These are phyloP conservation scores for Candida coleopterorum DNA, from an alignment of 805 yeast genomes.

Conservation along the genomic window DNA sequence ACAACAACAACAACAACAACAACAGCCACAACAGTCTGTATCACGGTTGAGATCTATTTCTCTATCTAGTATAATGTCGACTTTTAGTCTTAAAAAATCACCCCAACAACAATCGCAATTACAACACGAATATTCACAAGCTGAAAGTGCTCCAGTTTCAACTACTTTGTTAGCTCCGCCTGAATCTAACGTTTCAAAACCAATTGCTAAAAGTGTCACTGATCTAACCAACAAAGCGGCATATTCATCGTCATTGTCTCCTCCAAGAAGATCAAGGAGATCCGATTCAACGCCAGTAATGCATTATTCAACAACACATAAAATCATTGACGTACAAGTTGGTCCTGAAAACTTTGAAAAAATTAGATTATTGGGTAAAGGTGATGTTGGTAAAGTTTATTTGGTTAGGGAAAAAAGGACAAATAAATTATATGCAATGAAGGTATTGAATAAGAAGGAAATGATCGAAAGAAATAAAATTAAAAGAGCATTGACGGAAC, in stretches of 20 bases:
- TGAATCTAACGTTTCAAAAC: too few relatives aligned
- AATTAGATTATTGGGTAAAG: constrained; percentile 86
- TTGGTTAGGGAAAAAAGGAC: constrained; percentile 79
- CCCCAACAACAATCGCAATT: not conserved
- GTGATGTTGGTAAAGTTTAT: constrained; percentile 97
- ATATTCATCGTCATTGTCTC: too few relatives aligned
- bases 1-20: not conserved
- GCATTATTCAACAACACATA: constrained; percentile 30
- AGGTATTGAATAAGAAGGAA: constrained; percentile 81
- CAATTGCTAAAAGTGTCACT: not conserved
- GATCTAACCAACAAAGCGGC: not conserved
- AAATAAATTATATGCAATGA: constrained; percentile 83
- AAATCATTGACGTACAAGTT: constrained; percentile 73
- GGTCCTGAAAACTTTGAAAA: constrained; percentile 85
- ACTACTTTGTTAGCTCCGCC: too few relatives aligned
- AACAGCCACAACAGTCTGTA: not conserved
- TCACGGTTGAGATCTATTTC: not conserved
- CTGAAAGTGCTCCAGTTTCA: too few relatives aligned
- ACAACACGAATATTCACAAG: not conserved
- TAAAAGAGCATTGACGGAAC: constrained; percentile 93
- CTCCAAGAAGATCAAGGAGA: not conserved
- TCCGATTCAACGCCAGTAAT: not conserved
- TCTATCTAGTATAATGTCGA: not conserved
- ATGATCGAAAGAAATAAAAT: constrained; percentile 95
- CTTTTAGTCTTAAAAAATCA: not conserved